Conservation (phyloP, 805 yeast species). For the Saccharomyces jurei region DNA sequence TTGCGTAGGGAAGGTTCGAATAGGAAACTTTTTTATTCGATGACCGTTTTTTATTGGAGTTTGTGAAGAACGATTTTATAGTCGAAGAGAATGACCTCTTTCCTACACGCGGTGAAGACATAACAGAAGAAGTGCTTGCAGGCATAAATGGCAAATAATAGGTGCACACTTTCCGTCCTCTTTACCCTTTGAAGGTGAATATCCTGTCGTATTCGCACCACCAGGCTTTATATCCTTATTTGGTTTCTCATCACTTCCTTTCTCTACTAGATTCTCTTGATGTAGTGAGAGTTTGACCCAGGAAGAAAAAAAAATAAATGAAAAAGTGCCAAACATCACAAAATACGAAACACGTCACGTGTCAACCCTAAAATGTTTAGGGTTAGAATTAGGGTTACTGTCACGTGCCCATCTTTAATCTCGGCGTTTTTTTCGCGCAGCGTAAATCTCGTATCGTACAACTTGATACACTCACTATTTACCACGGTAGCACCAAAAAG, state of each 20-base stretch:
- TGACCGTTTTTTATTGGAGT: constrained; percentile 1
- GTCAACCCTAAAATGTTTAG: neutral
- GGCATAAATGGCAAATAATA: neutral
- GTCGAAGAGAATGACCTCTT: constrained; percentile 27
- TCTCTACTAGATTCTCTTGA: neutral
- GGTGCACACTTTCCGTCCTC: neutral
- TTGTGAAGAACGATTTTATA: constrained; percentile 17
- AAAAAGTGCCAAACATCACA: neutral
- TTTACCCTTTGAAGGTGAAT: neutral
- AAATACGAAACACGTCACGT: neutral
- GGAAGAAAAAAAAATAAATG: neutral
- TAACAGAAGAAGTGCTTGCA: constrained; percentile 1
- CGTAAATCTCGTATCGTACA: neutral
- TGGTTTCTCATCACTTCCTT: neutral
- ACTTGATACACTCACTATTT: neutral
- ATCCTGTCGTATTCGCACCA: neutral
- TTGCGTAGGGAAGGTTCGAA: neutral
- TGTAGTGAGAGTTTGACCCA: neutral
- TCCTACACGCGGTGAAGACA: constrained; percentile 2
- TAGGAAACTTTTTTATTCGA: neutral
- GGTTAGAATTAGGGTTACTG: neutral
- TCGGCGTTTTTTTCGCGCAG: neutral
- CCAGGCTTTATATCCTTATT: neutral
- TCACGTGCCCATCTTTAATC: neutral
- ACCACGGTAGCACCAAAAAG: neutral